Evolutionary conservation across 2,329 filamentous ascomycete species (phyloP).

Genomic region (Macrophomina tecta): DNA sequence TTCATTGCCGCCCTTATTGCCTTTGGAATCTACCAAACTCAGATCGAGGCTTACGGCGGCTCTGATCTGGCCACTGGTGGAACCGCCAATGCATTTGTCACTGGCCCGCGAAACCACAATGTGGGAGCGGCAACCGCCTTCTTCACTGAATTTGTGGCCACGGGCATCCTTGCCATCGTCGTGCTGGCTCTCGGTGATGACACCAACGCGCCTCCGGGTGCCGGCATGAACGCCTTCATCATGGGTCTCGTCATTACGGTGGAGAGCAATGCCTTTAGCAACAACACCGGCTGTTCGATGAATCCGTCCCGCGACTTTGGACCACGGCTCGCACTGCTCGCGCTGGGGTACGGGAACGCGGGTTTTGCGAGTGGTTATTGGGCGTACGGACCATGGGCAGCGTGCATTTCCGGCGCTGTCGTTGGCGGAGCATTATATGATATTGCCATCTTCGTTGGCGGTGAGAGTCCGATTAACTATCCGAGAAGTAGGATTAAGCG

Average conservation of each 20-base stretch:
- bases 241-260: conserved; percentile 30
- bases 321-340: conserved; percentile 40
- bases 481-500: conserved; percentile 19
- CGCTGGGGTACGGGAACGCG: conserved; percentile 41
- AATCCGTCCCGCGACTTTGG: conserved; percentile 48
- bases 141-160: conserved; percentile 46
- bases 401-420: conserved; percentile 41
- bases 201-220: conserved; percentile 52
- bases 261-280: conserved; percentile 34
- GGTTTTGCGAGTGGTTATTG: conserved; percentile 39
- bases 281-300: conserved; percentile 46
- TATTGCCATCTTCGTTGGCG: conserved; percentile 46
- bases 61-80: conserved; percentile 30
- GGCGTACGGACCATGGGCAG: conserved; percentile 45
- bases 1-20: conserved; percentile 43
- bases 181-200: conserved; percentile 51
- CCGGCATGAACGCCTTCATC: conserved; percentile 49
- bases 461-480: conserved; percentile 46
- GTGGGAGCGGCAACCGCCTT: conserved; percentile 39
- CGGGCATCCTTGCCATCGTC: conserved; percentile 37
- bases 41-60: conserved; percentile 37
- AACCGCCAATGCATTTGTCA: conserved; percentile 40
- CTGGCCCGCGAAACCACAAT: conserved; percentile 36
- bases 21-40: conserved; percentile 45
- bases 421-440: conserved; percentile 45